A percentile compares a stretch with the other conserved stretches of the same genome.
phyloP scores from a whole-genome alignment of 345 rosid genomes.

The Boechera retrofracta region DNA sequence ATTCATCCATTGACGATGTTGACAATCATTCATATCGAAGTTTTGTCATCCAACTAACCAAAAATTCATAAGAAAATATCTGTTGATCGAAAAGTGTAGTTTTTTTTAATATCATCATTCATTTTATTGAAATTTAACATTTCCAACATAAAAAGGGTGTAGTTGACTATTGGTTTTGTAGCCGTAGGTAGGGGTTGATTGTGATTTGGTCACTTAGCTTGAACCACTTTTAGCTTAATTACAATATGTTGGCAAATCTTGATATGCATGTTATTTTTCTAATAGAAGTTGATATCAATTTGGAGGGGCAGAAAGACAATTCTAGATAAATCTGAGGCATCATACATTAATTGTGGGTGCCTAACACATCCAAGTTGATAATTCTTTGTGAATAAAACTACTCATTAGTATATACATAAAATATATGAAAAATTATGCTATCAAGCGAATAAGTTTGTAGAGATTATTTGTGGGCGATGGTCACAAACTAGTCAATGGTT shows the following conservation, averaged over 20 bases:
- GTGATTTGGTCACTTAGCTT: slow-evolving; percentile 17
- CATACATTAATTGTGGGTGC: slow-evolving; percentile 37
- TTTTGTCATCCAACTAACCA: not conserved
- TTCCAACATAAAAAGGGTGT: not conserved
- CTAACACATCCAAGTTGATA: slow-evolving; percentile 44
- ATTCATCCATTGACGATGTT: not conserved
- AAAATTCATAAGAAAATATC: not conserved
- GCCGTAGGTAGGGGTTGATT: slow-evolving; percentile 27
- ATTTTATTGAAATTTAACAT: not conserved
- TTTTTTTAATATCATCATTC: not conserved
- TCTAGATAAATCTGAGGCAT: slow-evolving; percentile 33
- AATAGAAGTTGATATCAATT: slow-evolving; percentile 7
- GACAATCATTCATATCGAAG: not conserved
- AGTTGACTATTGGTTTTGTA: slow-evolving; percentile 10
- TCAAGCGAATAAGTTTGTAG: slow-evolving; percentile 24
- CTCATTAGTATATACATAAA: slow-evolving; percentile 12
- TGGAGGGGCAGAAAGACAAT: slow-evolving; percentile 29
- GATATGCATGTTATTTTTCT: slow-evolving; percentile 20
- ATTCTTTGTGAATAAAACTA: slow-evolving; percentile 15
- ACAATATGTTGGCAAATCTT: slow-evolving; percentile 14
- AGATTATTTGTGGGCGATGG: slow-evolving; percentile 42
- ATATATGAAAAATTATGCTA: slow-evolving; percentile 34
- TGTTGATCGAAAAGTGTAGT: not conserved
- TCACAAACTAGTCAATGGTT: slow-evolving; percentile 42
- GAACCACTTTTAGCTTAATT: slow-evolving; percentile 20